phyloP scores from a whole-genome alignment of 805 yeast species.

The Nakazawaea ambrosiae region DNA sequence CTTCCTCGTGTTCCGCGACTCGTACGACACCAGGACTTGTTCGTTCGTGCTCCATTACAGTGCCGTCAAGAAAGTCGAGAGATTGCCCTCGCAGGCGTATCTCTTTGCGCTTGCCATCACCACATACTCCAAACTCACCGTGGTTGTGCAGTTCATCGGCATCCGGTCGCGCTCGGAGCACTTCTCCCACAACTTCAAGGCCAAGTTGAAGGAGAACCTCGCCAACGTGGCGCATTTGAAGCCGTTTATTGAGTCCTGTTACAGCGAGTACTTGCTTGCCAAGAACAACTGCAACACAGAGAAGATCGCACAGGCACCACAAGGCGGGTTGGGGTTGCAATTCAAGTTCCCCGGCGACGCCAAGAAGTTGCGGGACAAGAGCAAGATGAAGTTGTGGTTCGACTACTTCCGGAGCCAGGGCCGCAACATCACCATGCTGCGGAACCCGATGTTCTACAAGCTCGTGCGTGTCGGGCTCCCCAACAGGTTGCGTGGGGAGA shows the following conservation, averaged over 20 bases:
- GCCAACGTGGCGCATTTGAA: slow-evolving; percentile 54
- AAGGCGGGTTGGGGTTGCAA: slow-evolving; percentile 79
- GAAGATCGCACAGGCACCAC: slow-evolving; percentile 46
- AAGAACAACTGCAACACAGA: slow-evolving; percentile 43
- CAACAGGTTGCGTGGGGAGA: slow-evolving; percentile 88
- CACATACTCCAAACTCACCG: slow-evolving; percentile 55
- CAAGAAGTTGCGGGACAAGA: slow-evolving; percentile 64
- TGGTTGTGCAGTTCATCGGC: slow-evolving; percentile 73
- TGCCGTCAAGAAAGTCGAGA: slow-evolving; percentile 76
- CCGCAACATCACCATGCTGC: slow-evolving; percentile 67
- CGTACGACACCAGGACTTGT: slow-evolving; percentile 61
- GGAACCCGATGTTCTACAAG: slow-evolving; percentile 72
- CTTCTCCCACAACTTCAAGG: slow-evolving; percentile 65
- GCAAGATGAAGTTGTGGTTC: slow-evolving; percentile 89
- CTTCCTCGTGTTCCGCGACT: slow-evolving; percentile 68
- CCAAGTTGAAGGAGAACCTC: slow-evolving; percentile 54
- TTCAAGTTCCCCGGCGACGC: slow-evolving; percentile 91
- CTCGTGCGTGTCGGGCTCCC: slow-evolving; percentile 89
- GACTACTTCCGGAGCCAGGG: slow-evolving; percentile 84
- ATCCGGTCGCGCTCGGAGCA: slow-evolving; percentile 70
- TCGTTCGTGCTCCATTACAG: slow-evolving; percentile 67
- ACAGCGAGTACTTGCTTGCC: slow-evolving; percentile 76
- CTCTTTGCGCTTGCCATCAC: slow-evolving; percentile 72
- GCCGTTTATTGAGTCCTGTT: slow-evolving; percentile 62
- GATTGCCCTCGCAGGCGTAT: slow-evolving; percentile 70